Conservation (phyloP, 202 grass and related monocot genomes). For the Eragrostis tef region DNA sequence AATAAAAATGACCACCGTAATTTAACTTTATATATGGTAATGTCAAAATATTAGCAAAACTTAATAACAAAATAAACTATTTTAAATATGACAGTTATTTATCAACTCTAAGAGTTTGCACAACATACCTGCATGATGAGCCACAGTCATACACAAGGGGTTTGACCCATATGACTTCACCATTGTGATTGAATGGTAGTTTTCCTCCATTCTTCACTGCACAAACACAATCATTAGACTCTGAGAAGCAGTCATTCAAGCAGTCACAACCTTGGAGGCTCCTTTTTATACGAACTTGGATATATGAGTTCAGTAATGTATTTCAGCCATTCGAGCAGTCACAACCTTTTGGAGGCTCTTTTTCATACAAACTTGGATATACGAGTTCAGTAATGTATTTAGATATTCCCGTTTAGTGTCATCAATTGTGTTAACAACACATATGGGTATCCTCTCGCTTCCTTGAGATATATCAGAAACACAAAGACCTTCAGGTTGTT, state of each 20-base stretch:
- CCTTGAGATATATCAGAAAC: slow-evolving; percentile 75
- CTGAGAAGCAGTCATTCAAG: slow-evolving; percentile 51
- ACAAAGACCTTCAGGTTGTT: slow-evolving; percentile 65
- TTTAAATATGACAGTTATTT: neutral
- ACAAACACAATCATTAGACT: slow-evolving; percentile 71
- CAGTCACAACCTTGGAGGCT: slow-evolving; percentile 71
- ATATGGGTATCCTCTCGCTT: slow-evolving; percentile 70
- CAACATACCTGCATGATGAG: slow-evolving; percentile 29
- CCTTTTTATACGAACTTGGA: slow-evolving; percentile 58
- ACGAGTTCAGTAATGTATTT: slow-evolving; percentile 54
- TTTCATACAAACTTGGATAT: slow-evolving; percentile 59
- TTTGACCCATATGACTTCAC: slow-evolving; percentile 65
- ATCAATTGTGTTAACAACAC: slow-evolving; percentile 75
- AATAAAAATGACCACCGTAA: too few species aligned
- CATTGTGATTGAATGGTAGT: slow-evolving; percentile 70
- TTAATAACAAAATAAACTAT: too few species aligned
- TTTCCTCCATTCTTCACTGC: slow-evolving; percentile 78
- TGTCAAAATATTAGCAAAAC: too few species aligned
- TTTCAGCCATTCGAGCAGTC: slow-evolving; percentile 65
- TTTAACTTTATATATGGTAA: too few species aligned
- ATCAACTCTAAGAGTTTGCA: too few species aligned
- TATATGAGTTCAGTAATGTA: slow-evolving; percentile 57
- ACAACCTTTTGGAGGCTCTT: slow-evolving; percentile 63
- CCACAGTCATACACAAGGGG: slow-evolving; percentile 82
- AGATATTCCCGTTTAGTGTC: slow-evolving; percentile 57